Conservation (phyloP, 2,329 filamentous ascomycete species). For the Talaromyces sp. region DNA sequence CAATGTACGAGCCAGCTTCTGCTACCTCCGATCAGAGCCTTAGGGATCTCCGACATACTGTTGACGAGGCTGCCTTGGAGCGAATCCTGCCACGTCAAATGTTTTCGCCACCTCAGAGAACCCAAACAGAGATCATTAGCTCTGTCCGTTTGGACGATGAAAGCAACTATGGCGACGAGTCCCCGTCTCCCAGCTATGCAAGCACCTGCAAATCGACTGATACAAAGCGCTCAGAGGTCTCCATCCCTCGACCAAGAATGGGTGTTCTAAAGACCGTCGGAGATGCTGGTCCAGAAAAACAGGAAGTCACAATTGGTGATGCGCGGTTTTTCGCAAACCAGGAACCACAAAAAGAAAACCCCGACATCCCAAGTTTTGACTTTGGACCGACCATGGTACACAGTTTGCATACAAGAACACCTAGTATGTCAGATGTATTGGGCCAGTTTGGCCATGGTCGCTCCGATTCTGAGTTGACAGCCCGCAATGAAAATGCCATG, state of each 20-base stretch:
- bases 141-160: slow-evolving; percentile 27
- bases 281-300: slow-evolving; percentile 38
- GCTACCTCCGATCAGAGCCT: slow-evolving; percentile 30
- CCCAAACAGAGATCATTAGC: neutral
- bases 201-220: slow-evolving; percentile 58
- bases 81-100: slow-evolving; percentile 35
- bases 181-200: slow-evolving; percentile 71
- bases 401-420: slow-evolving; percentile 49
- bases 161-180: slow-evolving; percentile 56
- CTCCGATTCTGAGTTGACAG: slow-evolving; percentile 27
- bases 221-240: slow-evolving; percentile 35
- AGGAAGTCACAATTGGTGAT: slow-evolving; percentile 44
- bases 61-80: slow-evolving; percentile 48
- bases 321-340: slow-evolving; percentile 35
- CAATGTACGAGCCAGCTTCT: slow-evolving; percentile 16
- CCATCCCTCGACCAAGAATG: slow-evolving; percentile 59
- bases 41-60: slow-evolving; percentile 38
- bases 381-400: slow-evolving; percentile 82
- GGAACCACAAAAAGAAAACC: slow-evolving; percentile 30
- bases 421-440: slow-evolving; percentile 52
- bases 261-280: slow-evolving; percentile 78
- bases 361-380: slow-evolving; percentile 68
- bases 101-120: slow-evolving; percentile 20
- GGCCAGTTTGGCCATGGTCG: slow-evolving; percentile 30
- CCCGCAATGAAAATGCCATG: slow-evolving; percentile 17